phyloP scores from a whole-genome alignment of 768 basidiomycete species.

The Termitomyces sp. region DNA sequence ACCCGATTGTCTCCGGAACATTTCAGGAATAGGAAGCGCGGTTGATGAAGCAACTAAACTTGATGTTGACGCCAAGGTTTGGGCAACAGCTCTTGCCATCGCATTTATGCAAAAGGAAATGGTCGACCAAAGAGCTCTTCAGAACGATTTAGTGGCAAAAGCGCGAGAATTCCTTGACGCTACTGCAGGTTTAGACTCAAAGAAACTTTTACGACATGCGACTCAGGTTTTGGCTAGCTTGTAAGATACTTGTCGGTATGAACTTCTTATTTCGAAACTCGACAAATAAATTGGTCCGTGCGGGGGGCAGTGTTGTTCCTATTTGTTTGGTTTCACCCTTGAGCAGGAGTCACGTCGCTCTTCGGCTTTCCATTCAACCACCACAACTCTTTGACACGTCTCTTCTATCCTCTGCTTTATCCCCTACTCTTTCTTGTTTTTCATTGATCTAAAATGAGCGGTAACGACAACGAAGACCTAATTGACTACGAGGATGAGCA shows the following conservation, averaged over 20 bases:
- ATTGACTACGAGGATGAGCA: slow-evolving; percentile 95
- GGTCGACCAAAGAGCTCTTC: slow-evolving; percentile 31
- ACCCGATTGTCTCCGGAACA: slow-evolving; percentile 19
- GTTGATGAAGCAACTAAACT: slow-evolving; percentile 24
- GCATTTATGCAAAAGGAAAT: slow-evolving; percentile 40
- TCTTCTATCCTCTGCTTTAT: not conserved
- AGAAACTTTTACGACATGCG: slow-evolving; percentile 15
- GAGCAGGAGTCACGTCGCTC: slow-evolving; percentile 17
- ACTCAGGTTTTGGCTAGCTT: not conserved
- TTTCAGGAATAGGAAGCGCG: slow-evolving; percentile 30
- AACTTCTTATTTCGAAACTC: not conserved
- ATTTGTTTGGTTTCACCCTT: slow-evolving; percentile 21
- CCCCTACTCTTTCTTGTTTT: slow-evolving; percentile 15
- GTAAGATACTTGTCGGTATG: not conserved
- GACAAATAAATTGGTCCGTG: slow-evolving; percentile 25
- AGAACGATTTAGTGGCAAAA: slow-evolving; percentile 38
- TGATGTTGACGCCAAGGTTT: slow-evolving; percentile 29
- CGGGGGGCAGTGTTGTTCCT: slow-evolving; percentile 16
- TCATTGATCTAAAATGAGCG: slow-evolving; percentile 51
- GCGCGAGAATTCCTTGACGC: slow-evolving; percentile 30
- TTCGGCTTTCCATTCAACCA: slow-evolving; percentile 17
- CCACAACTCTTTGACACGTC: slow-evolving; percentile 19
- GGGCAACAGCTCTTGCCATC: slow-evolving; percentile 44
- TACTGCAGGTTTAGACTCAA: slow-evolving; percentile 9
- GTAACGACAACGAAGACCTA: slow-evolving; percentile 85